These are phyloP conservation scores for Hanseniaspora thailandica DNA, from an alignment of 805 yeast genomes.

Conservation along the genomic window DNA sequence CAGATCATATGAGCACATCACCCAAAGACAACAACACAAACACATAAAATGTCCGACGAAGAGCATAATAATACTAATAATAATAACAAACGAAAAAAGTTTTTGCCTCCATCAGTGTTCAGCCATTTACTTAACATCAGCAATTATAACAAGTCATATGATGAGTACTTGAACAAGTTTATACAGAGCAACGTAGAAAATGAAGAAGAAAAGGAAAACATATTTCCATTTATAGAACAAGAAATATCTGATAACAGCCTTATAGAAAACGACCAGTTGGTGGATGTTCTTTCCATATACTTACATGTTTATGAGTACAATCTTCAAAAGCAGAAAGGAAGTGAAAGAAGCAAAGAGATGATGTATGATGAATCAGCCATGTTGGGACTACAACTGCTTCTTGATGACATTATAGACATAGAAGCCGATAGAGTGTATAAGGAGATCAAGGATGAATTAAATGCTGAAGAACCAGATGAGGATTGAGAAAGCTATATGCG, in stretches of 20 bases:
- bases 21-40: not conserved
- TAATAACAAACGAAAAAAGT: not conserved
- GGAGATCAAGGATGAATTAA: not conserved
- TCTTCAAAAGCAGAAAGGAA: slow-evolving; percentile 1
- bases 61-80: not conserved
- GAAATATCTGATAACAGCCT: not conserved
- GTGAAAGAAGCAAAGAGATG: slow-evolving; percentile 9
- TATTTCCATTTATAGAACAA: slow-evolving; percentile 1
- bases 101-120: slow-evolving; percentile 7
- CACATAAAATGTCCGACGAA: not conserved
- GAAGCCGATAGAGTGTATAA: slow-evolving; percentile 4
- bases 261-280: slow-evolving; percentile 3
- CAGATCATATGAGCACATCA: no score
- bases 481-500: not conserved
- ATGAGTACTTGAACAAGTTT: slow-evolving; percentile 6
- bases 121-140: slow-evolving; percentile 1
- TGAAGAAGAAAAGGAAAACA: not conserved
- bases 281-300: slow-evolving; percentile 5
- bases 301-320: slow-evolving; percentile 9
- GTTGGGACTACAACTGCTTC: slow-evolving; percentile 1
- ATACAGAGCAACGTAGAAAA: slow-evolving; percentile 1
- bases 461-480: not conserved
- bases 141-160: slow-evolving; percentile 7
- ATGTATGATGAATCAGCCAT: slow-evolving; percentile 9
- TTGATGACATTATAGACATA: slow-evolving; percentile 12